Evolutionary conservation across 148 eudicot genomes (phyloP).

Genomic region (Vaccinium macrocarpon): DNA sequence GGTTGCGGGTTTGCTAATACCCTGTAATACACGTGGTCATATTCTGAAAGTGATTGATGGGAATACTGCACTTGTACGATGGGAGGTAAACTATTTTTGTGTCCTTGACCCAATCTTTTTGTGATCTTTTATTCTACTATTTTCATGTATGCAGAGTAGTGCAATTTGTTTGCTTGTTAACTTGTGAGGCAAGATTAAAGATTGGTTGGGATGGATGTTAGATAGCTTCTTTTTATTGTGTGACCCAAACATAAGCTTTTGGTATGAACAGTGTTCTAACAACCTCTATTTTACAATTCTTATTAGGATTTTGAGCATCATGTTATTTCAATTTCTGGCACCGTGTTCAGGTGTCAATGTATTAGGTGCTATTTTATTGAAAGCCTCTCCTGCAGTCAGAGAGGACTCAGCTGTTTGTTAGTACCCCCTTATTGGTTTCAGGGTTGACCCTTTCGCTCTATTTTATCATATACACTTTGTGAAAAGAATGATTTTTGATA

Average conservation of each 20-base stretch:
- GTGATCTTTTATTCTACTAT: background rate
- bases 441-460: no score
- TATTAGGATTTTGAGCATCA: background rate
- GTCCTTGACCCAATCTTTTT: background rate
- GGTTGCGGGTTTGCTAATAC: slow-evolving; percentile 73
- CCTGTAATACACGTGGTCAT: slow-evolving; percentile 71
- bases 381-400: no score
- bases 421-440: no score
- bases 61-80: slow-evolving; percentile 72
- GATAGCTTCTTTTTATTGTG: background rate
- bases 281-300: background rate
- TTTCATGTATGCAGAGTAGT: background rate
- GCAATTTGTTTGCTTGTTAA: background rate
- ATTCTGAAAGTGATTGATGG: slow-evolving; percentile 62
- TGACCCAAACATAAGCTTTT: background rate
- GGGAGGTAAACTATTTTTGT: slow-evolving; percentile 67
- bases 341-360: background rate
- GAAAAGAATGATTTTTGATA: no score
- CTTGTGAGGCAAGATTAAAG: background rate
- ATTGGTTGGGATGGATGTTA: background rate
- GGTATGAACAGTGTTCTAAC: background rate
- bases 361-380: background rate
- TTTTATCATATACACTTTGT: no score
- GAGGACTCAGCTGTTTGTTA: no score
- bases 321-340: background rate